Evolutionary conservation across 78 protist genomes (phyloP).

Genomic region (Polysphondylium violaceum): DNA sequence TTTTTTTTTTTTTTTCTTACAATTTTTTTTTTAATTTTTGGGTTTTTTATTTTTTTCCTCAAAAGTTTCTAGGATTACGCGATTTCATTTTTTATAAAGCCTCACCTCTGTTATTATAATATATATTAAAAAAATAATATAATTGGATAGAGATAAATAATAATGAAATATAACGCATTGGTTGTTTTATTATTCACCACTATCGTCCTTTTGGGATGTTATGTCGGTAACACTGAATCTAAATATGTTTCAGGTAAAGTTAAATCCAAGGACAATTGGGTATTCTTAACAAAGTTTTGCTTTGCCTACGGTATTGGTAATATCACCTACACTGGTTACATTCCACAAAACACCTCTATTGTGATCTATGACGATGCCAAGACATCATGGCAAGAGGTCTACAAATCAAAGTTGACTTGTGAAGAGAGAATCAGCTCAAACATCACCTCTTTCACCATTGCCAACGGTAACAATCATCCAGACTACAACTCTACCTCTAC

Average conservation of each 20-base stretch:
- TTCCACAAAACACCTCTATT: neutral
- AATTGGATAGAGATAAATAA: no score
- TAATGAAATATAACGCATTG: neutral
- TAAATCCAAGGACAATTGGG: neutral
- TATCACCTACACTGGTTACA: no score
- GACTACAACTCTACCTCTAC: neutral
- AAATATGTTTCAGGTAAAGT: neutral
- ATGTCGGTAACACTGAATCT: neutral
- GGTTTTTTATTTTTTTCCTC: no score
- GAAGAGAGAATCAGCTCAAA: neutral
- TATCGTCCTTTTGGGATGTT: neutral
- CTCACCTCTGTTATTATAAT: no score
- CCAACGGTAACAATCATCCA: neutral
- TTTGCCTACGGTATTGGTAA: slow-evolving; percentile 19
- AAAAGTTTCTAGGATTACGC: no score
- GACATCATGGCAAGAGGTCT: slow-evolving; percentile 18
- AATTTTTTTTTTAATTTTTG: no score
- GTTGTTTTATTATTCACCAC: neutral
- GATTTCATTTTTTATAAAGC: no score
- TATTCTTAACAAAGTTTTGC: slow-evolving; percentile 22
- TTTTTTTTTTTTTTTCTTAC: no score
- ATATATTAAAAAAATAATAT: no score
- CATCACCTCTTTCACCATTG: neutral
- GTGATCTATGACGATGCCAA: slow-evolving; percentile 32
- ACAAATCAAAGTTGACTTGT: slow-evolving; percentile 15